phyloP scores from a whole-genome alignment of 2,329 filamentous ascomycete genomes.

The Bretziella fagacearum region DNA sequence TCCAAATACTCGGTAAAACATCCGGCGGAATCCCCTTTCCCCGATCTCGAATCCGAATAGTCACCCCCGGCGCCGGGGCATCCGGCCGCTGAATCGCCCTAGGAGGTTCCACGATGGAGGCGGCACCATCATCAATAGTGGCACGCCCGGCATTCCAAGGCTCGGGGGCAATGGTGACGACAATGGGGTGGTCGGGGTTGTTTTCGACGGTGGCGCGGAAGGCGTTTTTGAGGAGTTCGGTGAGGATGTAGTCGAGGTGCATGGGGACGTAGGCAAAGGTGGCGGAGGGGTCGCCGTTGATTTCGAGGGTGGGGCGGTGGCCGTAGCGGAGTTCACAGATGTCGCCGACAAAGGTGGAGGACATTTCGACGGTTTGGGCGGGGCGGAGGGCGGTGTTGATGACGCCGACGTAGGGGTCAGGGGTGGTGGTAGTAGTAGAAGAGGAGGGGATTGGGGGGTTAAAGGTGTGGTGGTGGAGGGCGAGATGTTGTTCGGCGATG shows the following conservation, averaged over 20 bases:
- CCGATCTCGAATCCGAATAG: slow-evolving; percentile 87
- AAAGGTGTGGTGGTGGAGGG: slow-evolving; percentile 51
- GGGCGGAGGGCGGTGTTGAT: slow-evolving; percentile 84
- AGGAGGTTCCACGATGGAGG: slow-evolving; percentile 13
- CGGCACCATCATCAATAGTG: slow-evolving; percentile 3
- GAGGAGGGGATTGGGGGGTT: slow-evolving; percentile 44
- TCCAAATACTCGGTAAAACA: slow-evolving; percentile 77
- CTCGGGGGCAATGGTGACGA: slow-evolving; percentile 76
- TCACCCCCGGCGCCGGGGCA: slow-evolving; percentile 59
- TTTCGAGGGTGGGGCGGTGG: slow-evolving; percentile 58
- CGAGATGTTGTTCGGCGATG: slow-evolving; percentile 93
- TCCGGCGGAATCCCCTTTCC: slow-evolving; percentile 82
- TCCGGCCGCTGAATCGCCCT: slow-evolving; percentile 38
- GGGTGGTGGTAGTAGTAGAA: slow-evolving; percentile 44
- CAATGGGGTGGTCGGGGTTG: slow-evolving; percentile 59
- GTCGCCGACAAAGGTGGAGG: slow-evolving; percentile 80
- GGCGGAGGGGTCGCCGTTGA: slow-evolving; percentile 76
- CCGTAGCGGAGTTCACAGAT: slow-evolving; percentile 96
- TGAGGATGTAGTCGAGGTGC: slow-evolving; percentile 94
- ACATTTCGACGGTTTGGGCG: slow-evolving; percentile 62
- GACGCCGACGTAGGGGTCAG: slow-evolving; percentile 69
- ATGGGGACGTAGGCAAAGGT: slow-evolving; percentile 87
- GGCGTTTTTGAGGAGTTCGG: slow-evolving; percentile 89
- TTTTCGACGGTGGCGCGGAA: slow-evolving; percentile 86
- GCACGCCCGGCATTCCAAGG: slow-evolving; percentile 23